These are phyloP conservation scores for Claviceps lovelessii DNA, from an alignment of 2,329 filamentous ascomycete genomes.

Conservation along the genomic window DNA sequence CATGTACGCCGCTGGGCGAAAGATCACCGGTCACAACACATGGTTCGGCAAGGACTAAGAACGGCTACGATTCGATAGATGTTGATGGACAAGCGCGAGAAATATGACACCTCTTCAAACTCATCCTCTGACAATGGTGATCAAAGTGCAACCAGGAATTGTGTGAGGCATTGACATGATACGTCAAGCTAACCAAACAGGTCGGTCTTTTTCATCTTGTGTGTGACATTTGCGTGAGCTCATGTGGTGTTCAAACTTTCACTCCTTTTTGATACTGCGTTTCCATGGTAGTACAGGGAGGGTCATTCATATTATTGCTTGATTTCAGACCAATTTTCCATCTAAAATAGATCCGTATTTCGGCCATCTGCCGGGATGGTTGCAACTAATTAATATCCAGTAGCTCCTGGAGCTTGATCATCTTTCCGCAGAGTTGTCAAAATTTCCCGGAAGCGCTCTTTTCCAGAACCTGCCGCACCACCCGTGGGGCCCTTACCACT, in stretches of 20 bases:
- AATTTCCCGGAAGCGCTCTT: slow-evolving; percentile 90
- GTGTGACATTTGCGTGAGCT: background rate
- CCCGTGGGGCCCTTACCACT: slow-evolving; percentile 84
- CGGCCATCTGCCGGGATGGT: background rate
- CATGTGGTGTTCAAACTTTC: background rate
- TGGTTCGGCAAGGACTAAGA: slow-evolving; percentile 49
- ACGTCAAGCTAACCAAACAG: background rate
- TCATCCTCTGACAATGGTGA: background rate
- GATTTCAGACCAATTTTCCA: background rate
- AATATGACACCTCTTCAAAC: background rate
- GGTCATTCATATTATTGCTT: too few species aligned
- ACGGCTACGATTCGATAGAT: background rate
- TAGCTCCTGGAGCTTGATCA: slow-evolving; percentile 62
- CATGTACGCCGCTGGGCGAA: slow-evolving; percentile 61
- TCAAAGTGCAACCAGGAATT: background rate
- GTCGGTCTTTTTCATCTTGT: background rate
- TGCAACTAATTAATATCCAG: slow-evolving; percentile 40
- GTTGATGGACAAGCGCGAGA: background rate
- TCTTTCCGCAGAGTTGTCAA: slow-evolving; percentile 82
- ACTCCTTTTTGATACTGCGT: too few species aligned
- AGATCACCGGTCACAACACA: slow-evolving; percentile 65
- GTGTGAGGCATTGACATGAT: background rate
- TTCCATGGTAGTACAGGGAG: too few species aligned
- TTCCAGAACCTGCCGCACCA: slow-evolving; percentile 78
- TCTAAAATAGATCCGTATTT: background rate